These are phyloP conservation scores for Dactylellina haptotyla DNA, from an alignment of 2,329 filamentous ascomycete species.

Conservation along the genomic window DNA sequence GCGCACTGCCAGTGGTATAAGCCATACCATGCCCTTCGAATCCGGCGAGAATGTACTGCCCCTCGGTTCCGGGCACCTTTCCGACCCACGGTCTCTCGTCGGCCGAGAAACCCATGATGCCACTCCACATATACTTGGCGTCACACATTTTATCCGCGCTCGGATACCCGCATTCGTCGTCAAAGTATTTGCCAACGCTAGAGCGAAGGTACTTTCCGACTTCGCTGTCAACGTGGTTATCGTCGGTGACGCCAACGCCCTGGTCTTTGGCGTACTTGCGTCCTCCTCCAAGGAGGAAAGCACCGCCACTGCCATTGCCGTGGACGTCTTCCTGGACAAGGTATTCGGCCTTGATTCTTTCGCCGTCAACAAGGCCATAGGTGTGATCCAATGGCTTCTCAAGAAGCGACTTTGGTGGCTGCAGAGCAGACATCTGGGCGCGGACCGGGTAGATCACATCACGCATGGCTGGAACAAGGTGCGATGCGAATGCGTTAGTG, in stretches of 20 bases:
- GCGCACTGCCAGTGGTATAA: constrained; percentile 56
- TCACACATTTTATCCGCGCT: constrained; percentile 63
- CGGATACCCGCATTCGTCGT: constrained; percentile 58
- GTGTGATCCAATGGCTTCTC: constrained; percentile 66
- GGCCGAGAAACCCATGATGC: constrained; percentile 79
- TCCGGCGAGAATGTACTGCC: constrained; percentile 72
- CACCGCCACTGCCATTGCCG: constrained; percentile 63
- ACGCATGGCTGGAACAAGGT: constrained; percentile 74
- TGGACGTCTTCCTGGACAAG: constrained; percentile 73
- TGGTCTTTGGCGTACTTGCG: constrained; percentile 68
- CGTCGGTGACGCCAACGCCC: constrained; percentile 70
- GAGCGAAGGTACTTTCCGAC: constrained; percentile 69
- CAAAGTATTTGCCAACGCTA: constrained; percentile 63
- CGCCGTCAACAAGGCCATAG: constrained; percentile 71
- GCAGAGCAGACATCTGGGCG: constrained; percentile 76
- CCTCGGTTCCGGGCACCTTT: constrained; percentile 67
- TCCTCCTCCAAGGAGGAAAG: constrained; percentile 78
- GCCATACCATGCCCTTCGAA: constrained; percentile 75
- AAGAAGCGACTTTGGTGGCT: constrained; percentile 65
- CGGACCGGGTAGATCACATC: constrained; percentile 80
- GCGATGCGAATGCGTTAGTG: constrained; percentile 85
- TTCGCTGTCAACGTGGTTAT: constrained; percentile 67
- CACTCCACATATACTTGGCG: constrained; percentile 72
- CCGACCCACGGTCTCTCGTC: constrained; percentile 78
- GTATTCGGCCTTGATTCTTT: constrained; percentile 73